These are phyloP conservation scores for Neopestalotiopsis clavispora DNA, from an alignment of 2,329 filamentous ascomycete species.

Conservation along the genomic window DNA sequence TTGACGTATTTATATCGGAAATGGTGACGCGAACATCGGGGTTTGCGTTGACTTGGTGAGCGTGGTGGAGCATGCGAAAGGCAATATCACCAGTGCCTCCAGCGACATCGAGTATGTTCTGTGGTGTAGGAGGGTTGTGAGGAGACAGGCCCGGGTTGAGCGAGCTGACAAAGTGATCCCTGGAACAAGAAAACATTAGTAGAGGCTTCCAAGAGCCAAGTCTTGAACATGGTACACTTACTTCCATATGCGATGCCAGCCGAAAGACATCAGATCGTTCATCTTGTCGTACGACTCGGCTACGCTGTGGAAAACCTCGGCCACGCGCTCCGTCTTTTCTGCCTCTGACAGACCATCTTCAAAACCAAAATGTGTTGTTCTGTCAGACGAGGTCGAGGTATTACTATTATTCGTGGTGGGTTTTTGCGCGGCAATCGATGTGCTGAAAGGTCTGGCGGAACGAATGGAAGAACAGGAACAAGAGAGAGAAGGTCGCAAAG, in stretches of 20 bases:
- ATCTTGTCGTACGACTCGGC: slow-evolving; percentile 95
- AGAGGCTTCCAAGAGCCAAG: neutral
- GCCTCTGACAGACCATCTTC: slow-evolving; percentile 77
- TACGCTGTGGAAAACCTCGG: slow-evolving; percentile 91
- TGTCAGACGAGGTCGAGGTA: slow-evolving; percentile 40
- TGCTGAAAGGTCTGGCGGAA: slow-evolving; percentile 27
- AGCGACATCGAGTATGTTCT: slow-evolving; percentile 91
- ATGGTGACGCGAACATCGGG: slow-evolving; percentile 84
- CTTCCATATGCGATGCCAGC: slow-evolving; percentile 96
- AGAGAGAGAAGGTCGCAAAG: slow-evolving; percentile 21
- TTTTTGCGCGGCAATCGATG: slow-evolving; percentile 25
- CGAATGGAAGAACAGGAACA: slow-evolving; percentile 18
- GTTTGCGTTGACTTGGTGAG: slow-evolving; percentile 80
- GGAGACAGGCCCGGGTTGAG: slow-evolving; percentile 78
- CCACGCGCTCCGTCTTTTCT: slow-evolving; percentile 75
- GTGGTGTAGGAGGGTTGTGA: slow-evolving; percentile 49
- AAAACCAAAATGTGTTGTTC: slow-evolving; percentile 89
- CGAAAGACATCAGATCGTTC: slow-evolving; percentile 99
- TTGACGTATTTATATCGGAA: slow-evolving; percentile 93
- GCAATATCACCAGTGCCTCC: slow-evolving; percentile 98
- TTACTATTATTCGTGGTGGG: slow-evolving; percentile 27
- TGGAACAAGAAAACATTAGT: slow-evolving; percentile 29
- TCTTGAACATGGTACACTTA: slow-evolving; percentile 37
- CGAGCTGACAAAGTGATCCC: slow-evolving; percentile 89
- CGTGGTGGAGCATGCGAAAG: slow-evolving; percentile 92